phyloP scores from a whole-genome alignment of 1,284 basidiomycete genomes.

The Boletus austroedulis region DNA sequence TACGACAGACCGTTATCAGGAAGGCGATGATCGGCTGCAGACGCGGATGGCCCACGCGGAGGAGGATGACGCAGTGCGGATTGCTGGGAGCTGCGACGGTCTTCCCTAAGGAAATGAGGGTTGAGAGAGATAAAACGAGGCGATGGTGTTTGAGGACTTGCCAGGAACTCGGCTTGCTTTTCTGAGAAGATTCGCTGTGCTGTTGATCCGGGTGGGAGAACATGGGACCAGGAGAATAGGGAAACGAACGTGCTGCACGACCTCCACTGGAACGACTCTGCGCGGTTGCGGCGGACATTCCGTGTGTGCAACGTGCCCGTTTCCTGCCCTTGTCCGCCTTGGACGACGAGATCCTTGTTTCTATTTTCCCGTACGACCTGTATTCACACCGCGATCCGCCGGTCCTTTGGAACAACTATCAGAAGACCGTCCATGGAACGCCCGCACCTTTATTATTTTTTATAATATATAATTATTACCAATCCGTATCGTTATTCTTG shows the following conservation, averaged over 20 bases:
- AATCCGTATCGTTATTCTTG: conserved; percentile 14
- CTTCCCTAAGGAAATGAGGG: conserved; percentile 30
- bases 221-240: conserved; percentile 23
- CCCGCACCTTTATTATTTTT: conserved; percentile 20
- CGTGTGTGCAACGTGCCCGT: conserved; percentile 19
- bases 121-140: conserved; percentile 21
- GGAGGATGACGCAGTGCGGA: conserved; percentile 22
- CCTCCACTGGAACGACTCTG: conserved; percentile 3
- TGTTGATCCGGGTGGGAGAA: conserved; percentile 36
- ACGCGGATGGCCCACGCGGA: conserved; percentile 24
- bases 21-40: conserved; percentile 35
- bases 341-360: conserved; percentile 5
- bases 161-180: conserved; percentile 28
- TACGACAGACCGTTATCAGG: conserved; percentile 35
- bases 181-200: conserved; percentile 28
- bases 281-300: conserved; percentile 13
- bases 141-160: conserved; percentile 26
- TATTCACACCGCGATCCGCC: conserved; percentile 22
- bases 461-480: conserved; percentile 10
- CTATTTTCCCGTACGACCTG: conserved; percentile 1
- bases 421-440: conserved; percentile 11
- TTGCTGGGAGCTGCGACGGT: conserved; percentile 24
- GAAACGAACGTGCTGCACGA: conserved; percentile 21
- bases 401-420: conserved; percentile 9
- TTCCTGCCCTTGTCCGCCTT: conserved; percentile 1